A percentile compares a stretch with the other conserved stretches of the same genome.
These are phyloP conservation scores for Hyaloperonospora brassicae DNA, from an alignment of 352 stramenopile species.

Conservation along the genomic window DNA sequence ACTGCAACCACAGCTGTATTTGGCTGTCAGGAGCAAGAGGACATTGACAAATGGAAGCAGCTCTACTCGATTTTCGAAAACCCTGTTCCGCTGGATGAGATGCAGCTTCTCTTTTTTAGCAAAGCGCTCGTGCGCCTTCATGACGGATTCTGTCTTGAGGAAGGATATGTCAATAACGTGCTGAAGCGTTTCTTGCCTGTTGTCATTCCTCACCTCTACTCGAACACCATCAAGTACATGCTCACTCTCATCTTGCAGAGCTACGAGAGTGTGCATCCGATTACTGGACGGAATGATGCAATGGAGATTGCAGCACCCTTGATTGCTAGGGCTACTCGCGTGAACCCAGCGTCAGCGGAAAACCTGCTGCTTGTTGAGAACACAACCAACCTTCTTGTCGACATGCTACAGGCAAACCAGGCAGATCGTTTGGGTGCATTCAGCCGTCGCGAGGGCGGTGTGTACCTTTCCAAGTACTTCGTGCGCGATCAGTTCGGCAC, in stretches of 20 bases:
- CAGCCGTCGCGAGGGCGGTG: slow-evolving; percentile 65
- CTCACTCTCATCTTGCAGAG: slow-evolving; percentile 82
- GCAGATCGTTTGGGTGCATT: slow-evolving; percentile 78
- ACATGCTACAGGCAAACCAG: slow-evolving; percentile 85
- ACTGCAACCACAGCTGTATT: slow-evolving; percentile 59
- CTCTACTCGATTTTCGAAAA: slow-evolving; percentile 81
- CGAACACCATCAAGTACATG: slow-evolving; percentile 87
- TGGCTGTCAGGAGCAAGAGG: slow-evolving; percentile 62
- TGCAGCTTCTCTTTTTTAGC: slow-evolving; percentile 83
- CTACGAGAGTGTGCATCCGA: slow-evolving; percentile 83
- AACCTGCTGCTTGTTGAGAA: slow-evolving; percentile 65
- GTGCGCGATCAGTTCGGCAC: slow-evolving; percentile 84
- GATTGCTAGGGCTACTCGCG: slow-evolving; percentile 42
- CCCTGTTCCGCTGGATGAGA: slow-evolving; percentile 69
- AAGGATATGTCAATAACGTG: slow-evolving; percentile 79
- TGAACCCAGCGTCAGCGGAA: slow-evolving; percentile 29
- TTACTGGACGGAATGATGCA: slow-evolving; percentile 79
- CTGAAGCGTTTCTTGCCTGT: slow-evolving; percentile 67
- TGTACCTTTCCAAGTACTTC: slow-evolving; percentile 86
- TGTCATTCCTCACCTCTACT: slow-evolving; percentile 80
- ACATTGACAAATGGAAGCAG: slow-evolving; percentile 74
- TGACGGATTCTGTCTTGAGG: slow-evolving; percentile 79
- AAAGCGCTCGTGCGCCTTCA: slow-evolving; percentile 82
- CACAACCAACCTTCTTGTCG: slow-evolving; percentile 64
- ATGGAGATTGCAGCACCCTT: slow-evolving; percentile 77